A percentile compares a stretch with the other conserved stretches of the same genome.
These are phyloP conservation scores for Cyamopsis tetragonoloba DNA, from an alignment of 306 rosid species.

Conservation along the genomic window DNA sequence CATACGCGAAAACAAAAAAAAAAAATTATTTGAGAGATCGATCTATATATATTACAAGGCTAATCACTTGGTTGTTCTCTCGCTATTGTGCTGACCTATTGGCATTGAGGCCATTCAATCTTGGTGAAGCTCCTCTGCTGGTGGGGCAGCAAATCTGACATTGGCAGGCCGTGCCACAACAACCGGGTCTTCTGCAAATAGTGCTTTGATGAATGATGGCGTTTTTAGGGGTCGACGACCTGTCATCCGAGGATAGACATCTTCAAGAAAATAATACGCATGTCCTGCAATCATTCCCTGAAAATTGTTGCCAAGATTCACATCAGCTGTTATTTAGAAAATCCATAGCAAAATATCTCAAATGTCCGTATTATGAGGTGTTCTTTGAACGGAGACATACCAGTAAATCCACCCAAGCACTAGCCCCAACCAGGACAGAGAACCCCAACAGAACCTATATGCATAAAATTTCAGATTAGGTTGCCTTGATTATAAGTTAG, in stretches of 20 bases:
- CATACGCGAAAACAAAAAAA: conserved; percentile 27
- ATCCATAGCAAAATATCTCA: conserved; percentile 3
- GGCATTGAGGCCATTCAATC: conserved; percentile 37
- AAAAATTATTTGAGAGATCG: too few species aligned
- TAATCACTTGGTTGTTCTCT: conserved; percentile 18
- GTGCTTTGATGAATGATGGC: conserved; percentile 81
- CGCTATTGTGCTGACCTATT: not conserved
- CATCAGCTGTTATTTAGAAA: conserved; percentile 1
- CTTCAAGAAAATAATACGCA: conserved; percentile 92
- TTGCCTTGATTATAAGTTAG: conserved; percentile 13
- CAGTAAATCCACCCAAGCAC: conserved; percentile 97
- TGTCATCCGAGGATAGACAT: conserved; percentile 91
- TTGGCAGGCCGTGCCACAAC: conserved; percentile 73
- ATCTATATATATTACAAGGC: conserved; percentile 58
- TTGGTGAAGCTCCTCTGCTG: conserved; percentile 59
- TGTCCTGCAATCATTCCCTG: conserved; percentile 99
- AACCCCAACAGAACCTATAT: conserved; percentile 85
- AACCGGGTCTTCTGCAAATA: conserved; percentile 84
- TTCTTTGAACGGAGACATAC: conserved; percentile 37
- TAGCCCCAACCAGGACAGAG: conserved; percentile 94
- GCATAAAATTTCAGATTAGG: not conserved
- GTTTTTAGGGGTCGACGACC: conserved; percentile 81
- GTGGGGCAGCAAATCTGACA: conserved; percentile 80
- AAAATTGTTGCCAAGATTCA: conserved; percentile 2
- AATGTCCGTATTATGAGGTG: not conserved